Conservation (phyloP, 192 early-diverging fungal species). For the Coemansia erecta region DNA sequence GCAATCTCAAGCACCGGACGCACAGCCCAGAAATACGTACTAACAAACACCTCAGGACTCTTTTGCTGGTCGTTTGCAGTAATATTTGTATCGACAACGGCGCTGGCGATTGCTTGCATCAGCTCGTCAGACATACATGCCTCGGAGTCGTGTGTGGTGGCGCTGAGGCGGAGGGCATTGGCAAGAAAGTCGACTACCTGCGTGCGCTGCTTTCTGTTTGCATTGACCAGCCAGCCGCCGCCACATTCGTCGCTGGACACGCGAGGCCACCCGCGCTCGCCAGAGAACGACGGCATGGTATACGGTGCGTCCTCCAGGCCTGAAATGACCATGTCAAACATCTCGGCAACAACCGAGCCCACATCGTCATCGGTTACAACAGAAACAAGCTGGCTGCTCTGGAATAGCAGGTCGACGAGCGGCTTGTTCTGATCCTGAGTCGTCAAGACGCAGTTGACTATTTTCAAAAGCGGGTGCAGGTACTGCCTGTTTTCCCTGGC, state of each 20-base stretch:
- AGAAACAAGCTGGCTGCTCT: not conserved
- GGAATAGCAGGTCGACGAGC: slow-evolving; percentile 2
- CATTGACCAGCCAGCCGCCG: slow-evolving; percentile 40
- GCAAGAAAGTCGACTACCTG: slow-evolving; percentile 14
- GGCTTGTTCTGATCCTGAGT: not conserved
- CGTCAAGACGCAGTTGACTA: slow-evolving; percentile 8
- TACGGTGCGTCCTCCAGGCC: slow-evolving; percentile 38
- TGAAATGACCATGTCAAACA: slow-evolving; percentile 27
- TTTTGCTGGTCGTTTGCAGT: too few species aligned
- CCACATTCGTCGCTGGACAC: slow-evolving; percentile 36
- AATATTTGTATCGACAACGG: not conserved
- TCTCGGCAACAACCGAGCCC: slow-evolving; percentile 19
- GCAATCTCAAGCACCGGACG: not conserved
- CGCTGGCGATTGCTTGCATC: not conserved
- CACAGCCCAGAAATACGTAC: too few species aligned
- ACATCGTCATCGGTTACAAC: not conserved
- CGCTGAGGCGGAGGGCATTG: slow-evolving; percentile 1
- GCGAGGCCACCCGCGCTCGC: slow-evolving; percentile 17
- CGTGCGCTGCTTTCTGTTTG: slow-evolving; percentile 1
- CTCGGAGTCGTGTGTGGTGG: not conserved
- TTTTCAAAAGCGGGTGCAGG: slow-evolving; percentile 18
- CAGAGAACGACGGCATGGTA: slow-evolving; percentile 20
- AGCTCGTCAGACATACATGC: not conserved
- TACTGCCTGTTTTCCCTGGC: slow-evolving; percentile 33
- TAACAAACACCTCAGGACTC: too few species aligned